phyloP scores from a whole-genome alignment of 2,329 filamentous ascomycete species.

The Cytospora piceicola region DNA sequence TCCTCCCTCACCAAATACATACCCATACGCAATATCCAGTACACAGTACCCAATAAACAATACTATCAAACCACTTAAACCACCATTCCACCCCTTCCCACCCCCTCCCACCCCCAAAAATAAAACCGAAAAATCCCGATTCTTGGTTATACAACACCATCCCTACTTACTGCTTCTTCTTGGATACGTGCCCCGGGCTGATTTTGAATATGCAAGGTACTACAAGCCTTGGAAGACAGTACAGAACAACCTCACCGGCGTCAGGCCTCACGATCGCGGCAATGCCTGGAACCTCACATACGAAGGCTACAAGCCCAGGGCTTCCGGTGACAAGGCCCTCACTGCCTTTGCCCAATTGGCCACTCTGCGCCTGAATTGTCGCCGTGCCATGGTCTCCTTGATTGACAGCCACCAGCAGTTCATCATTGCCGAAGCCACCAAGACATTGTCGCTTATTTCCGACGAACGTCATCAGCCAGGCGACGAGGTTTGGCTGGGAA shows the following conservation, averaged over 20 bases:
- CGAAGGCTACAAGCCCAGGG: constrained; percentile 40
- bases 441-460: constrained; percentile 41
- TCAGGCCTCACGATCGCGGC: constrained; percentile 3
- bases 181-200: neutral
- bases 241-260: constrained; percentile 17
- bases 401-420: constrained; percentile 24
- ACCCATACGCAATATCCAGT: too few species aligned
- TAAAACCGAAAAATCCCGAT: neutral
- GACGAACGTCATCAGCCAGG: constrained; percentile 19
- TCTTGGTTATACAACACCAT: neutral
- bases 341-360: constrained; percentile 56
- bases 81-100: neutral
- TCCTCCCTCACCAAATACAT: neutral
- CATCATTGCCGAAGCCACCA: constrained; percentile 21
- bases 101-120: neutral
- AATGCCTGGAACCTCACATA: constrained; percentile 22
- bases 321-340: constrained; percentile 45
- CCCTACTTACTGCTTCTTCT: neutral
- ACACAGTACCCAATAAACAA: too few species aligned
- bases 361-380: constrained; percentile 50
- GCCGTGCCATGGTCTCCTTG: constrained; percentile 43
- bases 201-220: constrained; percentile 12
- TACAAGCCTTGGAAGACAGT: constrained; percentile 28
- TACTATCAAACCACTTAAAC: neutral
- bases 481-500: constrained; percentile 24